Conservation (phyloP, 2,329 filamentous ascomycete genomes). For the Pyrenophora teres region DNA sequence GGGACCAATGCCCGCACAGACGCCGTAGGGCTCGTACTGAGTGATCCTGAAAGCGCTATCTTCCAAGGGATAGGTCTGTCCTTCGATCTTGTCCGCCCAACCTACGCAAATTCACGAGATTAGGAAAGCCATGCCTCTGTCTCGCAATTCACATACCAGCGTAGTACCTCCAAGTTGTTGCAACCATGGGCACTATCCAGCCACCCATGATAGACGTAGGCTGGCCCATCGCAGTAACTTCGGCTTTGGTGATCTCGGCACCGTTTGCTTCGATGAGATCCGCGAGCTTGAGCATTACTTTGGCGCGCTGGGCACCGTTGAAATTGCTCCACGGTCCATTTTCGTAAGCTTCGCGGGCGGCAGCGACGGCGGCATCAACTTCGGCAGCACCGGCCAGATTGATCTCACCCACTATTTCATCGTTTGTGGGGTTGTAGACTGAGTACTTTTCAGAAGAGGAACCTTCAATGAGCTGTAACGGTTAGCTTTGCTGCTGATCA, state of each 20-base stretch:
- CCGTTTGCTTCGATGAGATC: neutral
- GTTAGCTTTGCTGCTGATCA: neutral
- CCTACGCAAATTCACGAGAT: constrained; percentile 15
- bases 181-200: constrained; percentile 11
- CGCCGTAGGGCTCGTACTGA: constrained; percentile 35
- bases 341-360: constrained; percentile 11
- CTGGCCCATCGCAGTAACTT: constrained; percentile 1
- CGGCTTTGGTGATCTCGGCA: neutral
- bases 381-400: constrained; percentile 11
- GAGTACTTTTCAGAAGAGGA: constrained; percentile 16
- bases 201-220: constrained; percentile 11
- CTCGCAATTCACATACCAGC: constrained; percentile 13
- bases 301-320: constrained; percentile 10
- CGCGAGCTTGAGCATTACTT: constrained; percentile 1
- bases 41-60: constrained; percentile 10
- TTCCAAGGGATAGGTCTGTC: constrained; percentile 22
- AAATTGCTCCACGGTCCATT: constrained; percentile 20
- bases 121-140: neutral
- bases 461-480: constrained; percentile 16
- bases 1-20: constrained; percentile 39
- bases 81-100: constrained; percentile 31
- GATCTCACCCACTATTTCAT: constrained; percentile 17
- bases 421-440: constrained; percentile 23
- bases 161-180: constrained; percentile 17
- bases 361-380: neutral